These are phyloP conservation scores for Aspergillus eucalypticola DNA, from an alignment of 2,329 filamentous ascomycete species.

Conservation along the genomic window DNA sequence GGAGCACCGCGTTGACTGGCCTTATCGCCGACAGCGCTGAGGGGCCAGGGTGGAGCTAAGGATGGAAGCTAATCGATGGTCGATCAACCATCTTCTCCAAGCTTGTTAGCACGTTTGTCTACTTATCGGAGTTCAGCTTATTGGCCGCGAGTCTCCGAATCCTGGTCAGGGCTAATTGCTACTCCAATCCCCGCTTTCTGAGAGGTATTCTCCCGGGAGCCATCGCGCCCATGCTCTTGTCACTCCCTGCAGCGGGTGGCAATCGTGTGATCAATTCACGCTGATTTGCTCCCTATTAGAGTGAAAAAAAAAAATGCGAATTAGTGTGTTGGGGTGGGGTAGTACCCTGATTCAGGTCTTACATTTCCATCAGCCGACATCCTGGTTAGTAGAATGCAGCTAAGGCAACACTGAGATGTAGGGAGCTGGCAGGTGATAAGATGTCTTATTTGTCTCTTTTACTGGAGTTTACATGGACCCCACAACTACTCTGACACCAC, in stretches of 20 bases:
- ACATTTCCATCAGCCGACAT: neutral
- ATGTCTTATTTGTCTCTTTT: no score
- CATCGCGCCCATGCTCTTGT: neutral
- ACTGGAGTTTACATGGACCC: no score
- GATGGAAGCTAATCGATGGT: neutral
- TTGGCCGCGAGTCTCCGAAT: neutral
- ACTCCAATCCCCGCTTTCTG: neutral
- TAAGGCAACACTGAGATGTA: neutral
- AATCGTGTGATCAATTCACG: neutral
- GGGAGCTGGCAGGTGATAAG: no score
- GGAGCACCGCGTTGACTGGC: neutral
- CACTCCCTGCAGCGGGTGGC: neutral
- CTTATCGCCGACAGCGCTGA: neutral
- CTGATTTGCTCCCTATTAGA: neutral
- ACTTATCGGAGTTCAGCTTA: neutral
- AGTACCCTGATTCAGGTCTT: neutral
- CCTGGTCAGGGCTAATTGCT: neutral
- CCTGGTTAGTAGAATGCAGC: neutral
- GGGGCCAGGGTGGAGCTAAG: neutral
- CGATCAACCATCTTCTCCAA: neutral
- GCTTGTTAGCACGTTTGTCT: neutral
- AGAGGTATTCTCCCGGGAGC: neutral
- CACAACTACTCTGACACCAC: no score
- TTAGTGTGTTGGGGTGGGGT: neutral
- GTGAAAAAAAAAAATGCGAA: neutral